Percentiles rank a stretch among this genome's conserved stretches.
These are phyloP conservation scores for Botrytis aclada DNA, from an alignment of 2,329 filamentous ascomycete genomes.

Conservation along the genomic window DNA sequence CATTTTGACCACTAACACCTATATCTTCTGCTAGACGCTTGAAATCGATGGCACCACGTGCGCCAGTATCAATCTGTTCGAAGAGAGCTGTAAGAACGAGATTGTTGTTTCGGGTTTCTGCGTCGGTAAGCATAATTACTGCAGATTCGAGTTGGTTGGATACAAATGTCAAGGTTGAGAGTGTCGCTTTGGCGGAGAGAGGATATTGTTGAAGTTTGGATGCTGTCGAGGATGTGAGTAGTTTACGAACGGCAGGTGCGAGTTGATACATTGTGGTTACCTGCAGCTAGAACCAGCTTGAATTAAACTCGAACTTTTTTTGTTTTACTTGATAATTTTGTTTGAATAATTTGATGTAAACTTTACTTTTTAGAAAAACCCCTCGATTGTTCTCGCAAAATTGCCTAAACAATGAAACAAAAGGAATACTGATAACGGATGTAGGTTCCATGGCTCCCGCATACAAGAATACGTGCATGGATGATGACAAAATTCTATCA, in stretches of 20 bases:
- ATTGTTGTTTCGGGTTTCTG: neutral
- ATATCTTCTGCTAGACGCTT: neutral
- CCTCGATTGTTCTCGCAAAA: neutral
- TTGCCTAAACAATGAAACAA: neutral
- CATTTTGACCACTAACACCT: neutral
- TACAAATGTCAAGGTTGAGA: neutral
- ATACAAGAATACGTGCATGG: neutral
- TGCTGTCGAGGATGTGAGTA: neutral
- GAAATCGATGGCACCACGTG: neutral
- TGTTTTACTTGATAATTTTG: neutral
- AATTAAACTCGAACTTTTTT: neutral
- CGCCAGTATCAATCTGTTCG: neutral
- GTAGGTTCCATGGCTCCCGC: neutral
- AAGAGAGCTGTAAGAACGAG: slow-evolving; percentile 7
- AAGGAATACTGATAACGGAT: neutral
- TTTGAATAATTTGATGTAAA: neutral
- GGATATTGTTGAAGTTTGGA: neutral
- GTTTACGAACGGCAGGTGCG: neutral
- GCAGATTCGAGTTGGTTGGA: neutral
- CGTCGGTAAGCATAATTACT: neutral
- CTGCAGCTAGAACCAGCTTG: neutral
- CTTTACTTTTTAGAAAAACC: neutral
- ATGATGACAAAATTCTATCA: neutral
- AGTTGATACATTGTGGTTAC: neutral
- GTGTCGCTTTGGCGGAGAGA: neutral